These are phyloP conservation scores for Boletus subcaerulescens DNA, from an alignment of 768 basidiomycete species.

Conservation along the genomic window DNA sequence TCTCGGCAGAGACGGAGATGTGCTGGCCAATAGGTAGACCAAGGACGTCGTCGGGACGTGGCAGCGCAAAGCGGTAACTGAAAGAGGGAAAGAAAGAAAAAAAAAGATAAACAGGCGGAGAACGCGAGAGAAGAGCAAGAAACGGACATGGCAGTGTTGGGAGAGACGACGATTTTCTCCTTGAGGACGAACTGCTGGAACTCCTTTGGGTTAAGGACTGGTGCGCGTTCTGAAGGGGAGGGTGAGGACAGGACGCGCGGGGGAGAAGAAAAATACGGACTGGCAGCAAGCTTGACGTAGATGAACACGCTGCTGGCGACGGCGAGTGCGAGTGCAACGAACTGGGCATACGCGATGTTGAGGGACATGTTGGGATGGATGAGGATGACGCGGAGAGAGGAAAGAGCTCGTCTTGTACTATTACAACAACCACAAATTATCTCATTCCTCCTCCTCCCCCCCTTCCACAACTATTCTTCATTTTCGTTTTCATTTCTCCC, in stretches of 20 bases:
- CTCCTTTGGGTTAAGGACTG: conserved; percentile 65
- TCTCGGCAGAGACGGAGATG: conserved; percentile 86
- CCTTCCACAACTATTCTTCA: too few relatives aligned
- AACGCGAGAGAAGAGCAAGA: background rate
- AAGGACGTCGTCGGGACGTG: conserved; percentile 68
- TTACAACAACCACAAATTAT: too few relatives aligned
- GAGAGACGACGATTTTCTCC: conserved; percentile 82
- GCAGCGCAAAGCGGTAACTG: conserved; percentile 92
- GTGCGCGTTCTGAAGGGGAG: conserved; percentile 52
- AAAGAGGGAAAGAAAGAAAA: background rate
- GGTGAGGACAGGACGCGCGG: background rate
- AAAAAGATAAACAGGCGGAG: background rate
- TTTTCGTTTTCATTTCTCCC: too few relatives aligned
- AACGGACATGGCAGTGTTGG: conserved; percentile 91
- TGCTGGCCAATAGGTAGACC: conserved; percentile 97
- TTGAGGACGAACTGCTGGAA: conserved; percentile 84
- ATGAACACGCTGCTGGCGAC: conserved; percentile 48
- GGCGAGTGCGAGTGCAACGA: conserved; percentile 51
- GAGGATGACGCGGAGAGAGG: conserved; percentile 57
- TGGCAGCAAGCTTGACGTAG: conserved; percentile 49
- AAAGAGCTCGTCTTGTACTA: conserved; percentile 34
- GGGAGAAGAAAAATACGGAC: conserved; percentile 29
- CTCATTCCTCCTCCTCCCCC: too few relatives aligned
- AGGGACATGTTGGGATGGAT: conserved; percentile 27
- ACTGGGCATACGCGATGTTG: conserved; percentile 34